phyloP scores from a whole-genome alignment of 495 filamentous ascomycete genomes.

The Aspergillus asperescens region DNA sequence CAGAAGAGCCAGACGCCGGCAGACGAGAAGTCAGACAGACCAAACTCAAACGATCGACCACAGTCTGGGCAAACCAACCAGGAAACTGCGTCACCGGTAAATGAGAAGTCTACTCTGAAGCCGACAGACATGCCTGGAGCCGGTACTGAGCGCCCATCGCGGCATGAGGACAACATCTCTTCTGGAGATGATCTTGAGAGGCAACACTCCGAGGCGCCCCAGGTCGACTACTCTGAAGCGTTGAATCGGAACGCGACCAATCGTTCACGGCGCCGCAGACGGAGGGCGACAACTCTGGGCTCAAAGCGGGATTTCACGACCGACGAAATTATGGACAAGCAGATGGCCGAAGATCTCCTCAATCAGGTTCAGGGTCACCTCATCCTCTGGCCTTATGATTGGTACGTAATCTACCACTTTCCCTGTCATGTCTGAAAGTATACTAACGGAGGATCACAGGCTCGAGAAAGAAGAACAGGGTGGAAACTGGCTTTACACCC shows the following conservation, averaged over 20 bases:
- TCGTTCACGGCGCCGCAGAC: slow-evolving; percentile 48
- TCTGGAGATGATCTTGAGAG: slow-evolving; percentile 32
- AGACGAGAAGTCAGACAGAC: slow-evolving; percentile 25
- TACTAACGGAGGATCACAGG: slow-evolving; percentile 29
- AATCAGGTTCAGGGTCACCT: slow-evolving; percentile 80
- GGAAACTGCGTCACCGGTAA: slow-evolving; percentile 27
- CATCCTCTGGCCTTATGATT: slow-evolving; percentile 91
- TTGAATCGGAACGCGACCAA: slow-evolving; percentile 42
- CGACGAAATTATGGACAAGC: slow-evolving; percentile 67
- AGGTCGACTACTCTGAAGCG: slow-evolving; percentile 46
- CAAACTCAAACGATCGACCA: slow-evolving; percentile 16
- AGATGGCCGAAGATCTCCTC: slow-evolving; percentile 74
- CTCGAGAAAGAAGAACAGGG: slow-evolving; percentile 82
- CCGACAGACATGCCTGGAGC: slow-evolving; percentile 22
- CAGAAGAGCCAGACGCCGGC: slow-evolving; percentile 21
- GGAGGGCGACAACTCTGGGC: slow-evolving; percentile 71
- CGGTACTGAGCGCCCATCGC: slow-evolving; percentile 16
- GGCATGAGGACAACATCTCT: slow-evolving; percentile 20
- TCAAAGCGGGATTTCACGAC: slow-evolving; percentile 64
- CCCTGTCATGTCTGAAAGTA: neutral
- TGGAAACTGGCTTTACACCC: slow-evolving; percentile 94
- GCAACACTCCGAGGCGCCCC: slow-evolving; percentile 29
- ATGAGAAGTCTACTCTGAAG: slow-evolving; percentile 44
- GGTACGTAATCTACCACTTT: slow-evolving; percentile 42
- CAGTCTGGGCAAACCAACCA: slow-evolving; percentile 25